Percentiles rank a stretch among this genome's conserved stretches.
These are phyloP conservation scores for Chaetomium sp. DNA, from an alignment of 2,329 filamentous ascomycete genomes.

Conservation along the genomic window DNA sequence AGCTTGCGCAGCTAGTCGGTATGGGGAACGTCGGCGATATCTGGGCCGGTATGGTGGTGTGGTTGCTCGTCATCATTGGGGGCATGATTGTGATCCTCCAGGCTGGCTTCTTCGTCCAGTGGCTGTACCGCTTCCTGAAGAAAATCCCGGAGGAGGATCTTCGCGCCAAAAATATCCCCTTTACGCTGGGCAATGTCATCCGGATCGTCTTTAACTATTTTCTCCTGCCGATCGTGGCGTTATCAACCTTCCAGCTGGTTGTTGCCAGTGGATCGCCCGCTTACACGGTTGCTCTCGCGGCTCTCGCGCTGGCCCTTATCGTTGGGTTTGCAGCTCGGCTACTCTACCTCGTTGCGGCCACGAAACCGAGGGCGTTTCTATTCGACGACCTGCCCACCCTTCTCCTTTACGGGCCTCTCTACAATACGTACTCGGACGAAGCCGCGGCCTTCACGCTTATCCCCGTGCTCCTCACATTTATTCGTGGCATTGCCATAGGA, in stretches of 20 bases:
- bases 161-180: constrained; percentile 84
- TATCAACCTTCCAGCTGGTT: constrained; percentile 89
- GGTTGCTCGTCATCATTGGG: constrained; percentile 72
- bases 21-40: constrained; percentile 71
- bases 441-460: constrained; percentile 85
- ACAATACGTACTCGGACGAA: constrained; percentile 95
- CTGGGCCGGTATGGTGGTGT: constrained; percentile 92
- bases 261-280: constrained; percentile 61
- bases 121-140: constrained; percentile 65
- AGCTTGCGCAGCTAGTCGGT: constrained; percentile 73
- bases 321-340: constrained; percentile 72
- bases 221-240: constrained; percentile 73
- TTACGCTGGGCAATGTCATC: constrained; percentile 70
- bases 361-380: constrained; percentile 74
- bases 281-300: constrained; percentile 67
- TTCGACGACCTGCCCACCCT: constrained; percentile 92
- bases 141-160: constrained; percentile 78
- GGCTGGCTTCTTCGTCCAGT: constrained; percentile 67
- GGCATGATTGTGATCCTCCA: constrained; percentile 65
- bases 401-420: constrained; percentile 83
- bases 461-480: constrained; percentile 74
- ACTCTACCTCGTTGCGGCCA: constrained; percentile 70
- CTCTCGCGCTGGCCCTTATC: constrained; percentile 65
- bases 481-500: constrained; percentile 84
- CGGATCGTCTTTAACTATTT: constrained; percentile 91